Conservation (phyloP, 441 rosid genomes). For the California macrophylla region DNA sequence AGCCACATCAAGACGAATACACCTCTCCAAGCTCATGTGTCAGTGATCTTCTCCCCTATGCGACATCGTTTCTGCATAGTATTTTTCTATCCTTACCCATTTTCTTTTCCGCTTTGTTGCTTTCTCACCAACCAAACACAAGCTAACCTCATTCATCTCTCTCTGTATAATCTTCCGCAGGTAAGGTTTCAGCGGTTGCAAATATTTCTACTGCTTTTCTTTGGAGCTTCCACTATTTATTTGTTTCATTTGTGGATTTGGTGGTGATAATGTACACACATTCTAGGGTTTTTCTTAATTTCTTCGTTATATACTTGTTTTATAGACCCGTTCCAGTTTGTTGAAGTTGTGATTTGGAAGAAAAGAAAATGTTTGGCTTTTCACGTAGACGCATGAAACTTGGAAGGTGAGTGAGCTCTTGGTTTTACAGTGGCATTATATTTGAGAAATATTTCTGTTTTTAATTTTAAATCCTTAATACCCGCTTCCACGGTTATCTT, state of each 20-base stretch:
- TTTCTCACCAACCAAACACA: not conserved
- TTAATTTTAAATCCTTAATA: not conserved
- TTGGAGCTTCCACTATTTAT: not conserved
- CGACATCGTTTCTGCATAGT: not conserved
- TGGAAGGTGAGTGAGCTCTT: constrained; percentile 62
- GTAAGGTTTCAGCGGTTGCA: not conserved
- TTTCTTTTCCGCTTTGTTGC: not conserved
- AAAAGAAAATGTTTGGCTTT: constrained; percentile 73
- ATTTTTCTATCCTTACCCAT: not conserved
- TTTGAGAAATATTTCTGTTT: not conserved
- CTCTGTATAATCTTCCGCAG: not conserved
- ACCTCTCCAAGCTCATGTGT: not conserved
- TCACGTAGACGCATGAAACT: constrained; percentile 80
- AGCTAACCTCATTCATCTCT: not conserved
- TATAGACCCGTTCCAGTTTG: not conserved
- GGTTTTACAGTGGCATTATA: not conserved
- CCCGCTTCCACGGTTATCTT: not conserved
- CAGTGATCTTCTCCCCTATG: not conserved
- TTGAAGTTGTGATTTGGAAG: not conserved
- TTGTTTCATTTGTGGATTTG: not conserved
- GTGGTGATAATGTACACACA: not conserved
- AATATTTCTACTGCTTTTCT: not conserved
- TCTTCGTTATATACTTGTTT: not conserved
- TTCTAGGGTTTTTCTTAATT: not conserved
- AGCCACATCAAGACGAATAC: not conserved